Base-by-base conservation (phyloP, 1,284 basidiomycete species). In the Mycena sp. region DNA sequence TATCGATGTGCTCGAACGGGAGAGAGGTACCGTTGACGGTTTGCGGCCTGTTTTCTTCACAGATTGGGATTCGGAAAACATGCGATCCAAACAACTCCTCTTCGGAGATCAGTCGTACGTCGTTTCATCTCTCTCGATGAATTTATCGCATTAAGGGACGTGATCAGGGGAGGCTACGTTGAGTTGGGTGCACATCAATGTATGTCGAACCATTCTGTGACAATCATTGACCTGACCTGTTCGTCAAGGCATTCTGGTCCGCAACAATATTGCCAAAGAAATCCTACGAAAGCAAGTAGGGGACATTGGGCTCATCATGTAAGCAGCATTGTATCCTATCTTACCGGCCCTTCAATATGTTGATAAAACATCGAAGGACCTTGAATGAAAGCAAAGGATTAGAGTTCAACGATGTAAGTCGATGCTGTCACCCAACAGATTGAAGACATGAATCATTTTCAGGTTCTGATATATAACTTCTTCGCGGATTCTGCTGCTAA, bases 301-400 rank as follows among this genome's bases (percentile, higher is more conserved):
- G 2, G 78, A 87, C 21, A 81, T 88, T 19, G 88, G 87, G 12
- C 59, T 88, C 2, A 84, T 91, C 44, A 78, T 91, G 90, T 90
- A 63, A 63, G 85, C 14, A 35, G 32, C 6, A 14, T 58, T 19
- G 6, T n/a, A 41, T 23, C 6, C 29, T 49, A 67, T 5, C n/a
- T 35, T 43, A 38, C 32, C 32, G 32, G 14, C 32, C 9, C 32
- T 35, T 7, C 29, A n/a, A 6, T 6, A 30, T 54, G 29, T 12
- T 52, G 35, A 29, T 43, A 6, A 28, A 26, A 1, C 41, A 41
- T 12, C 14, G 7, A 56, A 91, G 90, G 78, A 92, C 90, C 0
- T 72, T 91, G 0, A 90, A 89, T 64, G 88, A 92, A 53, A 87
- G 85, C 79, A 92, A 92, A 72, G 90, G 91, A 1, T 76, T 91